Conservation (phyloP, 164 flowering plant genomes). For the Stephania japonica region DNA sequence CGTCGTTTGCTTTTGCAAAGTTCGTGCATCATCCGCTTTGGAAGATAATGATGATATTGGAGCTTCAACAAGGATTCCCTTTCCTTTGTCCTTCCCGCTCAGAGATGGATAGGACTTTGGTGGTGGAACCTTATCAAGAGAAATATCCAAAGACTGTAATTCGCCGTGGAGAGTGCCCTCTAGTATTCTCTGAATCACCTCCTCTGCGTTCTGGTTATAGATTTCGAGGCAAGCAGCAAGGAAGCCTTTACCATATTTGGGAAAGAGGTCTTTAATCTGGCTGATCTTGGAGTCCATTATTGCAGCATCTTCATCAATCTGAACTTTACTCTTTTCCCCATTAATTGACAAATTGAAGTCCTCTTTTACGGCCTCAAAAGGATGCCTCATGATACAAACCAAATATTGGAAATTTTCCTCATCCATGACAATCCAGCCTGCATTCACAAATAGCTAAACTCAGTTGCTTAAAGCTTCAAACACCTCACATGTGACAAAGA, state of each 20-base stretch:
- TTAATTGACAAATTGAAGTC: constrained; percentile 20
- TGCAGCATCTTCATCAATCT: constrained; percentile 64
- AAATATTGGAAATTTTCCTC: constrained; percentile 63
- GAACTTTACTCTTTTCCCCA: constrained; percentile 18
- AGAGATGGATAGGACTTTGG: constrained; percentile 36
- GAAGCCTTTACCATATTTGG: constrained; percentile 87
- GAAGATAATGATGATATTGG: constrained; percentile 11
- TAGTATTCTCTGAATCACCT: constrained; percentile 90
- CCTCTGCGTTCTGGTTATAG: constrained; percentile 83
- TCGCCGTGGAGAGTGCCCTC: constrained; percentile 89
- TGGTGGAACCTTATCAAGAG: constrained; percentile 45
- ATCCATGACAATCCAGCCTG: constrained; percentile 86
- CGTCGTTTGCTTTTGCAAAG: constrained; percentile 19
- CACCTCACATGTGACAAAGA: neutral
- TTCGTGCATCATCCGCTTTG: neutral
- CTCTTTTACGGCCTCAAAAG: constrained; percentile 15
- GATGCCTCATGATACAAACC: constrained; percentile 29
- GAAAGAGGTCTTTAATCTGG: constrained; percentile 91
- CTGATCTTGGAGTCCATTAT: constrained; percentile 81
- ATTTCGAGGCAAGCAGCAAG: constrained; percentile 83
- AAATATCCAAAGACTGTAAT: constrained; percentile 56
- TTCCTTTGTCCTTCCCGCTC: constrained; percentile 67
- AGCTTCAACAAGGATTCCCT: constrained; percentile 59
- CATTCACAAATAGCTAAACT: constrained; percentile 13
- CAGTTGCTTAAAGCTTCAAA: neutral